Evolutionary conservation across 192 early-diverging fungal species (phyloP), one percentile per base, ranked within the genome.

Genomic region (Gaertneriomyces sp.): DNA sequence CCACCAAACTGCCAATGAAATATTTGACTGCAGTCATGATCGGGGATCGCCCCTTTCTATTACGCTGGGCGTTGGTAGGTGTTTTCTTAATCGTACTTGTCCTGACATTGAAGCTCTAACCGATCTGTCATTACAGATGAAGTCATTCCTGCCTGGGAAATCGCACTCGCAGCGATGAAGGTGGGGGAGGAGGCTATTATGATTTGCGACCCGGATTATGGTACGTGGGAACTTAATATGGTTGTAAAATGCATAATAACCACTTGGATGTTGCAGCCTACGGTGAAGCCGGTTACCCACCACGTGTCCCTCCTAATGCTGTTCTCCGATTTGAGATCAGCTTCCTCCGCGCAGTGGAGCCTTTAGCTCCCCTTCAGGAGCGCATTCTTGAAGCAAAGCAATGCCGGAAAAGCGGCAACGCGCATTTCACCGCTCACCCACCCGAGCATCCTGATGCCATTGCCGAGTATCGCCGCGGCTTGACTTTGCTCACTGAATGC

Each of bases 91-190:
- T 58, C 42, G 38, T 4, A 9, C 25, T 40, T 25, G 52, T 20
- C 10, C 33, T n/a, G 9, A 4, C 8, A 3, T 10, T 38, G 52
- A 25, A 25, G n/a, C 8, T 16, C 6, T 43, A n/a, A 56, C 4
- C 56, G 42, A 39, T 6, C 17, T 33, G 16, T 17, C 46, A 33
- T 63, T 44, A 7, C 51, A 73, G 71, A 65, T 19, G 59, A 68
- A 45, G 88, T 90, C 17, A 89, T 91, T 60, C 49, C 79, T 25
- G 89, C 86, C n/a, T 91, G 88, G 88, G 89, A 91, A 47, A 79
- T 81, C 10, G 87, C 85, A 51, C 64, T 90, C 44, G 68, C 81
- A 56, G 78, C 78, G 44, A 91, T 91, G 89, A 64, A 71, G 47
- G 65, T 80, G 12, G 86, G 85, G 40, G 89, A 91, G 71, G 75